Evolutionary conservation across 2,329 filamentous ascomycete species (phyloP), one percentile per base, ranked within the genome.

Genomic region (Talaromyces sp.): DNA sequence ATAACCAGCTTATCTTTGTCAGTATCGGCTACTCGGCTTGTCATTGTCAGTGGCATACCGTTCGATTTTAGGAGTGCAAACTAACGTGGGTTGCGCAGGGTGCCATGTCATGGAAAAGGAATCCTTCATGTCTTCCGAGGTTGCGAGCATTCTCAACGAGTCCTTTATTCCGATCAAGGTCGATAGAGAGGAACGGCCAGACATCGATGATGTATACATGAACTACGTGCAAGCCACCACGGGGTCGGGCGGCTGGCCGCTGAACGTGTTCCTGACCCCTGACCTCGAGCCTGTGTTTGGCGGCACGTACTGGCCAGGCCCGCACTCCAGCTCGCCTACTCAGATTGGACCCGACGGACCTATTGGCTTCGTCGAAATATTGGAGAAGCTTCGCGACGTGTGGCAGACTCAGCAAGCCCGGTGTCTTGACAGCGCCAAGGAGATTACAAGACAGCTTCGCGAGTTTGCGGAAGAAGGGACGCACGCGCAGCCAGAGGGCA

Each of bases 171-270:
- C 94, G 3, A 87, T 97, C 72, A 89, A 97, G 68, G 85, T 97
- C 69, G 94, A 99, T 75, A 86, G 92, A 62, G 94, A 99, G 75
- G 91, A 96, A 75, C 87, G 93, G 27, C 93, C 93, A 9, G 92
- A 97, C 71, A 86, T 97, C 65, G 94, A 99, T 71, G 87, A 90
- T 63, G 92, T 97, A 65, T 97, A 97, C 74, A 97, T 97, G 91
- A 96, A 96, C 78, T 99, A 96, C 74, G 88, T 96, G 46, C 92
- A 97, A 73, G 93, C 93, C 1, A 93, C 94, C 11, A 96, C 89
- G 61, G 92, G 90, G 21, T 88, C 85, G 1, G 93, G 92, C 10
- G 94, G 94, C 43, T 97, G 94, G 92, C 94, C 94, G 0, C 78
- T 97, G 62, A 97, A 97, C 70, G 88, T 96, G n/a, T 97, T 99